A percentile compares a stretch with the other conserved stretches of the same genome.
phyloP scores from a whole-genome alignment of 148 eudicot genomes.

The Camellia sinensis region DNA sequence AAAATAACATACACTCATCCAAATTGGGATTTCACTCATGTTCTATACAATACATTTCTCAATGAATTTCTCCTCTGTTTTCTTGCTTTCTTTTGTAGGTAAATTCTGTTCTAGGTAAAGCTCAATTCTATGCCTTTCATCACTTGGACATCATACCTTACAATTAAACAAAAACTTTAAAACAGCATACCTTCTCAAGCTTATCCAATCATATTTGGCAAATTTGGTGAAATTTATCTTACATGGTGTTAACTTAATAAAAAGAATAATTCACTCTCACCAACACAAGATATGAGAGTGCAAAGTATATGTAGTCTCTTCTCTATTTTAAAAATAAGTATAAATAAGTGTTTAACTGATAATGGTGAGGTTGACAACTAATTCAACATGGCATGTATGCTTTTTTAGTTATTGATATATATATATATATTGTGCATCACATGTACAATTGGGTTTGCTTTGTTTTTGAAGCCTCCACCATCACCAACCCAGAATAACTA shows the following conservation, averaged over 20 bases:
- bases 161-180: neutral
- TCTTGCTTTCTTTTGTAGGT: neutral
- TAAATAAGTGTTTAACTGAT: too few species aligned
- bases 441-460: neutral
- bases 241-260: neutral
- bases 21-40: too few species aligned
- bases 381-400: neutral
- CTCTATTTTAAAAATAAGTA: too few species aligned
- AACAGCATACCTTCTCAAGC: neutral
- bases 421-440: neutral
- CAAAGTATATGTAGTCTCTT: too few species aligned
- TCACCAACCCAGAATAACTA: neutral
- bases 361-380: neutral
- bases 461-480: neutral
- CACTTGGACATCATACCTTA: neutral
- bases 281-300: too few species aligned
- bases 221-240: neutral
- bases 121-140: neutral
- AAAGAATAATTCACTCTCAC: too few species aligned
- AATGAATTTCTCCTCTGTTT: too few species aligned
- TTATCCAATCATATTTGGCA: too few species aligned
- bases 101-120: neutral
- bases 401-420: too few species aligned
- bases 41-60: too few species aligned
- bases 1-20: too few species aligned